These are phyloP conservation scores for Candida anutae DNA, from an alignment of 1,139 yeast genomes.

Conservation along the genomic window DNA sequence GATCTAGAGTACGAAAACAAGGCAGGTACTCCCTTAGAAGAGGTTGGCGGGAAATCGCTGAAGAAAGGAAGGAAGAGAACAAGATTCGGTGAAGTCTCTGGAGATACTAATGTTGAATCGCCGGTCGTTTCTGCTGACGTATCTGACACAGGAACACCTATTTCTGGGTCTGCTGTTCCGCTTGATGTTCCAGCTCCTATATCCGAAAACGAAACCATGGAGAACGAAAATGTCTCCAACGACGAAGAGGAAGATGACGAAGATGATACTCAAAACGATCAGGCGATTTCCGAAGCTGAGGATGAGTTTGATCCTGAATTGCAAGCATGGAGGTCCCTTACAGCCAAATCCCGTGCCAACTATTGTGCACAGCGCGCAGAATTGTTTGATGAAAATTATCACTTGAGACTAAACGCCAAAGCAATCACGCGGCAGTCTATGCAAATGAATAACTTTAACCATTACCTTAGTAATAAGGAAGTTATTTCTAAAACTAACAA, in stretches of 20 bases:
- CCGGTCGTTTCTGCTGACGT: constrained; percentile 2
- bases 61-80: constrained; percentile 39
- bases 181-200: constrained; percentile 9
- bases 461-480: constrained; percentile 37
- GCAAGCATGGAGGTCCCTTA: constrained; percentile 74
- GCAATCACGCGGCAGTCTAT: constrained; percentile 58
- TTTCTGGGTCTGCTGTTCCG: constrained; percentile 9
- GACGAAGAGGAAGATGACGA: constrained; percentile 17
- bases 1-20: constrained; percentile 21
- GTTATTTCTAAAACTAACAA: constrained; percentile 36
- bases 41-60: constrained; percentile 17
- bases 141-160: constrained; percentile 1
- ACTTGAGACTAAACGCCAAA: constrained; percentile 55
- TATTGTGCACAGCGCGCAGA: constrained; percentile 64
- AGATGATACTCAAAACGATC: constrained; percentile 10
- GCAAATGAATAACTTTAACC: constrained; percentile 51
- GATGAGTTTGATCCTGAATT: constrained; percentile 26
- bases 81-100: constrained; percentile 28
- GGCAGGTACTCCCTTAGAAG: constrained; percentile 24
- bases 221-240: constrained; percentile 13
- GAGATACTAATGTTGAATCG: constrained; percentile 11
- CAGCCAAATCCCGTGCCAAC: constrained; percentile 73
- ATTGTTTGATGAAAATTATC: constrained; percentile 50
- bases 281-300: constrained; percentile 26
- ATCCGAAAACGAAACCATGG: constrained; percentile 18